These are phyloP conservation scores for Pleurozium schreberi DNA, from an alignment of 225 moss, liverwort and hornwort genomes.

Conservation along the genomic window DNA sequence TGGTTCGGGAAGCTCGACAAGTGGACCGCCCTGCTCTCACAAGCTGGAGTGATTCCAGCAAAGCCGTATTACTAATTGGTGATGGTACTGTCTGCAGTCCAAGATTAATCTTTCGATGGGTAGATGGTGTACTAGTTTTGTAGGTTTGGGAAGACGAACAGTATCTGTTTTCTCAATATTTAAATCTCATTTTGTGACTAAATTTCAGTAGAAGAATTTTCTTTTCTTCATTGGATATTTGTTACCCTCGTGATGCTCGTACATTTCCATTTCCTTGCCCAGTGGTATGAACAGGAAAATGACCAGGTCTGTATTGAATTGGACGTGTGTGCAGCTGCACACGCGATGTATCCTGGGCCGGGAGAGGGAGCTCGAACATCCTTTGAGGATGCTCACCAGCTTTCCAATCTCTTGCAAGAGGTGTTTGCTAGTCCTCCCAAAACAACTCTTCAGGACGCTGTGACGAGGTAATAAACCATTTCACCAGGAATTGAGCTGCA, in stretches of 20 bases:
- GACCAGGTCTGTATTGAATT: background rate
- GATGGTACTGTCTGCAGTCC: conserved; percentile 21
- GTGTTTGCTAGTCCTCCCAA: background rate
- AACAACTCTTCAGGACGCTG: conserved; percentile 3
- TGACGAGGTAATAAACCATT: background rate
- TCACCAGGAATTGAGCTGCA: background rate
- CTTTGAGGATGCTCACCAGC: conserved; percentile 42
- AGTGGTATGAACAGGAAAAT: background rate
- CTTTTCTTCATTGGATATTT: background rate
- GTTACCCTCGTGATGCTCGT: background rate
- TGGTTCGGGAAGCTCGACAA: conserved; percentile 29
- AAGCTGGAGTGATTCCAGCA: conserved; percentile 31
- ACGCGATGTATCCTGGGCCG: conserved; percentile 32
- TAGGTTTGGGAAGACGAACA: background rate
- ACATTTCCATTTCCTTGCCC: background rate
- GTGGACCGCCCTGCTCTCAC: conserved; percentile 32
- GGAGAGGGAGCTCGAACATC: conserved; percentile 28
- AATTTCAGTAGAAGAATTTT: background rate
- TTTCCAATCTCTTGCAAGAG: conserved; percentile 17
- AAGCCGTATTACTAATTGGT: conserved; percentile 17
- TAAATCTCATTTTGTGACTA: background rate
- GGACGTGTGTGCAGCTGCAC: conserved; percentile 22
- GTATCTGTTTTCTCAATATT: background rate
- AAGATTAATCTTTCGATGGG: background rate
- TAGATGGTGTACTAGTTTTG: background rate